These are phyloP conservation scores for Malus hybrid DNA, from an alignment of 331 rosid species.

Conservation along the genomic window DNA sequence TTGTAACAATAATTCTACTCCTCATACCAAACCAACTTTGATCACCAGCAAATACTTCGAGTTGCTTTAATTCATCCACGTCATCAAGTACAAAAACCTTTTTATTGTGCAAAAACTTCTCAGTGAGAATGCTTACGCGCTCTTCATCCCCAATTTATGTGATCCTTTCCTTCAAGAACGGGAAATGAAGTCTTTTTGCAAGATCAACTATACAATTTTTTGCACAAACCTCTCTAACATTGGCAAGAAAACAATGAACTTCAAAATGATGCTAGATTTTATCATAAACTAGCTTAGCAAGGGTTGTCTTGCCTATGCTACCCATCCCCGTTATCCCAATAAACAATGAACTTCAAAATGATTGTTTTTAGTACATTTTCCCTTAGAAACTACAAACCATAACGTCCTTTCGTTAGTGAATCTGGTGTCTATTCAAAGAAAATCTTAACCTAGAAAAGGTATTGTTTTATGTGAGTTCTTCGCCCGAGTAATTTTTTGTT, in stretches of 20 bases:
- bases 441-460: too few relatives aligned
- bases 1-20: constrained; percentile 11
- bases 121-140: neutral
- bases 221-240: neutral
- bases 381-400: too few relatives aligned
- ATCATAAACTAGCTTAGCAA: too few relatives aligned
- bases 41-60: neutral
- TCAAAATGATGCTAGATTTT: neutral
- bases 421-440: too few relatives aligned
- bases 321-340: too few relatives aligned
- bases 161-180: neutral
- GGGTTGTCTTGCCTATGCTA: too few relatives aligned
- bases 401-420: too few relatives aligned
- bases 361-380: too few relatives aligned
- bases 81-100: constrained; percentile 10
- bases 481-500: too few relatives aligned
- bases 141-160: neutral
- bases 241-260: neutral
- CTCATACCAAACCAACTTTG: constrained; percentile 1
- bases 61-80: neutral
- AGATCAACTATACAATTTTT: neutral
- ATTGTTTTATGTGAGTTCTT: too few relatives aligned
- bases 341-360: too few relatives aligned
- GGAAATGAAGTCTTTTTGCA: neutral
- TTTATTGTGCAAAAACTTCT: neutral